These are phyloP conservation scores for Cercospora janseana DNA, from an alignment of 2,329 filamentous ascomycete species.

Conservation along the genomic window DNA sequence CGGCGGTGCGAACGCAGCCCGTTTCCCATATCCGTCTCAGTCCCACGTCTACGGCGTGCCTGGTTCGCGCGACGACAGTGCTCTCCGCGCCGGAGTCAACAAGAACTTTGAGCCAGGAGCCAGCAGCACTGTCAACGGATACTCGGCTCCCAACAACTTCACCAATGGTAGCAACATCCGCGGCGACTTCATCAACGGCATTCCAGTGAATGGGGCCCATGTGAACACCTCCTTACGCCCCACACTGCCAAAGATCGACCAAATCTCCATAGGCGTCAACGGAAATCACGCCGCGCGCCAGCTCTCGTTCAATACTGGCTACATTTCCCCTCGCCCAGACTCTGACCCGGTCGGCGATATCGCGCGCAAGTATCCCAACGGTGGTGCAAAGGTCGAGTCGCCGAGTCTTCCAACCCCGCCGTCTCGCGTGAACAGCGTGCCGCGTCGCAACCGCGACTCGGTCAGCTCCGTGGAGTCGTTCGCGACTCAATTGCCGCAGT, in stretches of 20 bases:
- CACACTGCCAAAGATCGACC: too few species aligned
- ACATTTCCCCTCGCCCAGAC: not conserved
- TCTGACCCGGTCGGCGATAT: not conserved
- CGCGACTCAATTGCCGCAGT: constrained; percentile 6
- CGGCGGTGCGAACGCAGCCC: not conserved
- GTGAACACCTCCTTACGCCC: too few species aligned
- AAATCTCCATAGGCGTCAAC: too few species aligned
- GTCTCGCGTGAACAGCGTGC: not conserved
- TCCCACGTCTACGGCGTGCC: not conserved
- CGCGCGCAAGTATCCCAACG: not conserved
- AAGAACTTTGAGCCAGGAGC: constrained; percentile 7
- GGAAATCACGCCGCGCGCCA: not conserved
- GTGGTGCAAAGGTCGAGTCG: not conserved
- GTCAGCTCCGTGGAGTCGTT: constrained; percentile 12
- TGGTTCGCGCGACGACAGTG: not conserved
- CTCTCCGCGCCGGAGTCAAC: constrained; percentile 5
- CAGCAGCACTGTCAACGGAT: not conserved
- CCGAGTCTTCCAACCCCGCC: not conserved
- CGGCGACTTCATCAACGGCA: too few species aligned
- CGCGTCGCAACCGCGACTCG: constrained; percentile 3
- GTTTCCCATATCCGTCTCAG: not conserved
- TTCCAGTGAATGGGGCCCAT: too few species aligned
- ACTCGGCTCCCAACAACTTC: not conserved
- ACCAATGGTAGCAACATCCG: too few species aligned
- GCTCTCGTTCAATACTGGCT: not conserved